Conservation (phyloP, 164 flowering plant genomes). For the Saururus chinensis region DNA sequence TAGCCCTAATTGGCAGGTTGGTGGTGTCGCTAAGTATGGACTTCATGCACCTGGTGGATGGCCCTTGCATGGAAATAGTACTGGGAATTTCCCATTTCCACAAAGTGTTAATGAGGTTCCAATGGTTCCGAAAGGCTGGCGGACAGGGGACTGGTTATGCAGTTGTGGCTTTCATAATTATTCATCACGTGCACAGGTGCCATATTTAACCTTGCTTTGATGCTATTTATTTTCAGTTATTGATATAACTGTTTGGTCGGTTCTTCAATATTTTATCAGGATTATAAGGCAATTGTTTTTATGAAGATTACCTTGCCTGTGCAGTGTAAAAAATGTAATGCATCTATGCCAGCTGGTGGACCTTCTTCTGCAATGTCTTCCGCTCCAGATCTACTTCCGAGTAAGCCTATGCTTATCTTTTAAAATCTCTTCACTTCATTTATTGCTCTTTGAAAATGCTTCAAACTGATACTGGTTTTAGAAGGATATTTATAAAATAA, state of each 20-base stretch:
- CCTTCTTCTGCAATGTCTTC: conserved; percentile 18
- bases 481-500: no score
- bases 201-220: neutral
- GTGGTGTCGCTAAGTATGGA: conserved; percentile 40
- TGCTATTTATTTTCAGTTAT: neutral
- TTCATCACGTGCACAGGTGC: conserved; percentile 79
- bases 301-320: conserved; percentile 6
- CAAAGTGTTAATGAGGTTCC: conserved; percentile 34
- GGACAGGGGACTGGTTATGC: conserved; percentile 92
- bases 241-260: neutral
- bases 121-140: conserved; percentile 70
- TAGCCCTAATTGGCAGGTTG: conserved; percentile 42
- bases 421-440: neutral
- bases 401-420: conserved; percentile 7
- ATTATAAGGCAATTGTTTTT: conserved; percentile 3
- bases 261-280: neutral
- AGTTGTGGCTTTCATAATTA: conserved; percentile 91
- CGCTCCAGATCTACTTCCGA: conserved; percentile 16
- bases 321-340: conserved; percentile 94
- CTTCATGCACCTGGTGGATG: conserved; percentile 36
- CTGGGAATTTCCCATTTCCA: conserved; percentile 29
- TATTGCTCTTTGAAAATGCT: neutral
- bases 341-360: conserved; percentile 43
- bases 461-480: no score
- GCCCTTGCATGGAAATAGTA: conserved; percentile 34